Evolutionary conservation across 306 rosid genomes (phyloP).

Genomic region (Arachis hypogaea): DNA sequence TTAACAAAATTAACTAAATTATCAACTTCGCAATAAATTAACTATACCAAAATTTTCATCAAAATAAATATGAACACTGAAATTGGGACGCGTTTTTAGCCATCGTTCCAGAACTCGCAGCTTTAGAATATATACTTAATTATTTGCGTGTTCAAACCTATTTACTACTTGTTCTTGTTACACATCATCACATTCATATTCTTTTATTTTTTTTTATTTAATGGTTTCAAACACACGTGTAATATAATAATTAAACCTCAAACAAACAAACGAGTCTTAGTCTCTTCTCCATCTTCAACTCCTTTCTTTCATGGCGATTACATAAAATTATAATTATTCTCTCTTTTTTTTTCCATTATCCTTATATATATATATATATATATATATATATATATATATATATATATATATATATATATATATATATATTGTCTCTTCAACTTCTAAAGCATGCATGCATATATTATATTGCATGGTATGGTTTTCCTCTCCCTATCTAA

Average conservation of each 20-base stretch:
- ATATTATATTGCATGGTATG: background rate
- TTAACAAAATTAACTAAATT: too few species aligned
- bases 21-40: too few species aligned
- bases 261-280: background rate
- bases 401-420: too few species aligned
- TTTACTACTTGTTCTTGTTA: background rate
- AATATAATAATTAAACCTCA: background rate
- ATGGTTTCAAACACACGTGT: slow-evolving; percentile 5
- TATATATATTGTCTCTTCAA: background rate
- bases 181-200: background rate
- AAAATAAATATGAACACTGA: slow-evolving; percentile 16
- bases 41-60: too few species aligned
- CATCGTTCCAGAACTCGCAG: background rate
- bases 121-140: background rate
- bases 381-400: too few species aligned
- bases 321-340: background rate
- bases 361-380: too few species aligned
- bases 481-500: background rate
- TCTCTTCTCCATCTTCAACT: background rate
- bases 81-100: slow-evolving; percentile 32
- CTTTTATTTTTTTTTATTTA: background rate
- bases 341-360: background rate
- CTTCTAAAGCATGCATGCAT: too few species aligned
- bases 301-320: slow-evolving; percentile 7
- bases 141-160: slow-evolving; percentile 29